Evolutionary conservation across 331 rosid genomes (phyloP).

Genomic region (Quercus phellos): DNA sequence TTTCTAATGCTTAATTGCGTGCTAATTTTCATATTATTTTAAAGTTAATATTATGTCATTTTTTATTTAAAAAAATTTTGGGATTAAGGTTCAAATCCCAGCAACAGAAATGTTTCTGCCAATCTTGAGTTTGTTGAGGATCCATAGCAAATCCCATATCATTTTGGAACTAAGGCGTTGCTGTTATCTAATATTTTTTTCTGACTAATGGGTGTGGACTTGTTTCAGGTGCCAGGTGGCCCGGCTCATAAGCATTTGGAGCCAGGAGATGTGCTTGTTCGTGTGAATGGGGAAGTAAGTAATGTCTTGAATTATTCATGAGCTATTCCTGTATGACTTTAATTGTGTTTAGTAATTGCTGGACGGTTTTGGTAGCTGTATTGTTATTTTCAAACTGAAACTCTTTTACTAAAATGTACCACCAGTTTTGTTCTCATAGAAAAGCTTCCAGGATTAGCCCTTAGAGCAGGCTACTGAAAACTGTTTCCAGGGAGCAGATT

Average conservation of each 20-base stretch:
- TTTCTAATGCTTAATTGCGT: conserved; percentile 3
- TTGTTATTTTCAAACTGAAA: not conserved
- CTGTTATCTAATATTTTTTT: conserved; percentile 1
- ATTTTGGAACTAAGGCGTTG: no score
- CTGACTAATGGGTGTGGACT: conserved; percentile 20
- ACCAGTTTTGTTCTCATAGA: not conserved
- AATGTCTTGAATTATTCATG: not conserved
- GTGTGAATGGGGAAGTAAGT: conserved; percentile 89
- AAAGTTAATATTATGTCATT: conserved; percentile 1
- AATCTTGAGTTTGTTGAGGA: no score
- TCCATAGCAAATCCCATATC: no score
- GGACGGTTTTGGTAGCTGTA: not conserved
- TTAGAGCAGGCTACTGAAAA: not conserved
- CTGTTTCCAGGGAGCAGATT: not conserved
- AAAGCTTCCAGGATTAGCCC: not conserved
- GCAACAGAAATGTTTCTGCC: no score
- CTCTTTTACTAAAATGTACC: not conserved
- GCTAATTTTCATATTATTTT: not conserved
- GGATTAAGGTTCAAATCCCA: no score
- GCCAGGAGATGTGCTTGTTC: conserved; percentile 95
- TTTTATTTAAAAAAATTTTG: not conserved
- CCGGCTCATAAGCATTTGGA: conserved; percentile 79
- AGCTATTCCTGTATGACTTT: not conserved
- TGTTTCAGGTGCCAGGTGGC: conserved; percentile 91
- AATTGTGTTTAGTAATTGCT: not conserved